Evolutionary conservation across 2,329 filamentous ascomycete species (phyloP).

Genomic region (Macroventuria anomochaeta): DNA sequence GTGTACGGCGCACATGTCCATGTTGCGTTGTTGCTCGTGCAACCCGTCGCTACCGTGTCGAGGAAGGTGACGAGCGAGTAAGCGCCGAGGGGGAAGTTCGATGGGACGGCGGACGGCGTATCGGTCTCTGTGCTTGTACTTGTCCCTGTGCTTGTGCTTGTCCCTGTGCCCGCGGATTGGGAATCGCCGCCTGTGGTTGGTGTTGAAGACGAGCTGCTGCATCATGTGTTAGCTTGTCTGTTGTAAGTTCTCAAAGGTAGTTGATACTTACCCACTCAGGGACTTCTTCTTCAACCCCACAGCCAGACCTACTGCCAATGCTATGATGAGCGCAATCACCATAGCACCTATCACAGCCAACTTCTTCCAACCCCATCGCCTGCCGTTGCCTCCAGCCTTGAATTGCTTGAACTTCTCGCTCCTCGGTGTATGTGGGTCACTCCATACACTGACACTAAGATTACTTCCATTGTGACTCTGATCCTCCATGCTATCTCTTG

Average conservation of each 20-base stretch:
- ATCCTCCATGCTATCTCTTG: conserved; percentile 40
- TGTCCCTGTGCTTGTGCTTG: conserved; percentile 9
- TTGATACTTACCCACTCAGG: conserved; percentile 27
- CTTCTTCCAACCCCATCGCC: conserved; percentile 50
- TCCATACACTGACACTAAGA: conserved; percentile 48
- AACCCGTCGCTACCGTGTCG: conserved; percentile 59
- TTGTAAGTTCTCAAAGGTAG: fast-evolving
- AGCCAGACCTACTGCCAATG: conserved; percentile 49
- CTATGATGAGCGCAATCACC: conserved; percentile 44
- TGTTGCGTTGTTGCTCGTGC: conserved; percentile 63
- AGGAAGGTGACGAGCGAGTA: conserved; percentile 68
- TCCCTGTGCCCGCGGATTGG: conserved; percentile 11
- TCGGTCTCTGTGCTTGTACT: conserved; percentile 21
- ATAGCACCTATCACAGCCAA: conserved; percentile 45
- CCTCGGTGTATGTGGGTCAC: conserved; percentile 31
- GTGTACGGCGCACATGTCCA: conserved; percentile 69
- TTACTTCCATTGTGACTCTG: conserved; percentile 34
- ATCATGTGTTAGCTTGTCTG: conserved; percentile 6
- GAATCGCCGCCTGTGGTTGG: conserved; percentile 8
- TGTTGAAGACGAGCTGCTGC: conserved; percentile 6
- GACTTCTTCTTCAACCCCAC: conserved; percentile 52
- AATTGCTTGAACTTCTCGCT: conserved; percentile 43
- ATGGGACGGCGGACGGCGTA: conserved; percentile 26
- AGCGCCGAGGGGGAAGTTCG: conserved; percentile 66
- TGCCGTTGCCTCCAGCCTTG: conserved; percentile 12